Conservation (phyloP, 371 early-diverging fungal species). For the Mortierella sp. region DNA sequence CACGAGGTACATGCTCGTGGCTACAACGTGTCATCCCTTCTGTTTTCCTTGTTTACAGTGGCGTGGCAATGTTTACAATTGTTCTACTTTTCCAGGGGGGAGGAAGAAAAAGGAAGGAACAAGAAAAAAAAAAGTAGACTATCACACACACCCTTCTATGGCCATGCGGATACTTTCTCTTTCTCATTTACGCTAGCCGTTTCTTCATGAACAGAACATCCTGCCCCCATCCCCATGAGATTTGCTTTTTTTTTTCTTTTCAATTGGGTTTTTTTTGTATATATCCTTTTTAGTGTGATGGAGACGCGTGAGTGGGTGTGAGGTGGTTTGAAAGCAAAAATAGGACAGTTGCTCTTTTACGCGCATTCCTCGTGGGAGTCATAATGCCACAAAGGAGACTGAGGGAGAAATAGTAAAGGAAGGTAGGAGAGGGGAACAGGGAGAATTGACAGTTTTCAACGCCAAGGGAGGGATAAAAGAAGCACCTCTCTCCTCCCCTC, state of each 20-base stretch:
- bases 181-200: background rate
- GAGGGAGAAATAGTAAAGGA: background rate
- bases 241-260: background rate
- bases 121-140: background rate
- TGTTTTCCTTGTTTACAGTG: background rate
- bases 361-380: background rate
- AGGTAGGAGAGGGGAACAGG: background rate
- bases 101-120: background rate
- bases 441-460: background rate
- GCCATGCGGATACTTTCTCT: background rate
- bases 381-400: background rate
- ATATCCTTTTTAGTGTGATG: background rate
- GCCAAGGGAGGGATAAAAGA: background rate
- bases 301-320: background rate
- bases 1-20: constrained; percentile 5
- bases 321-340: background rate
- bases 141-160: background rate
- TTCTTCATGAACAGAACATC: background rate
- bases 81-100: background rate
- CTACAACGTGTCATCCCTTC: constrained; percentile 5
- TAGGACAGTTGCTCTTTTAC: background rate
- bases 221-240: background rate
- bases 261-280: background rate
- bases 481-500: background rate
- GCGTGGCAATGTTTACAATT: background rate